Base-by-base conservation (phyloP, 371 early-diverging fungal genomes). In the Mortierella sp. region DNA sequence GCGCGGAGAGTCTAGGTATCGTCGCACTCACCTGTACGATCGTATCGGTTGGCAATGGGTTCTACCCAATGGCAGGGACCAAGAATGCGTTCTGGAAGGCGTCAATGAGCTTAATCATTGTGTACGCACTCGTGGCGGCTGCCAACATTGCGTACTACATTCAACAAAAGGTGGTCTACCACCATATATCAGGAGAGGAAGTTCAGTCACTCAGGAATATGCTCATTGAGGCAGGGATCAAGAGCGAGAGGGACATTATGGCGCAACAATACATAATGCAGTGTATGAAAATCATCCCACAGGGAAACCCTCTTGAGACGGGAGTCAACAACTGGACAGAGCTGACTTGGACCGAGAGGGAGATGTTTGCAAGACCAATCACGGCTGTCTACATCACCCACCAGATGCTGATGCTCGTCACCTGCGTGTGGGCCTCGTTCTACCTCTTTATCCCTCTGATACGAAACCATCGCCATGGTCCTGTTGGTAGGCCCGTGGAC, bases 371-470 rank as follows among this genome's bases (percentile, higher is more conserved):
- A 3, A 46, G 59, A 45, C 76, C 76, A 2, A 19, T 21, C 2
- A 10, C 9, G 6, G 22, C 17, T 27, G 44, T 44, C 16, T 76
- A 76, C 25, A 10, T 68, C 12, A 19, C 55, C 17, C 47, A 69
- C 17, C 69, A 76, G 24, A 44, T 65, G 51, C n/a, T 69, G 19
- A 76, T 69, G 65, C 28, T 69, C 16, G 16, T 69, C 41, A 56
- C 65, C 29, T 68, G 43, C 16, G 34, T 27, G 4, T 76, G 76
- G 76, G 61, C 44, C 2, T 60, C 64, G 2, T 24, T 64, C 41
- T 76, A 64, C 41, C 67, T 76, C 49, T 76, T 76, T 47, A 56
- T 76, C 37, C 76, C 76, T 22, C 56, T 76, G 7, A 44, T 76
- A 39, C 54, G 50, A 21, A 57, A 65, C 39, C 68, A 64, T 49